Conservation (phyloP, 805 yeast genomes). For the Myxozyma geophila region DNA sequence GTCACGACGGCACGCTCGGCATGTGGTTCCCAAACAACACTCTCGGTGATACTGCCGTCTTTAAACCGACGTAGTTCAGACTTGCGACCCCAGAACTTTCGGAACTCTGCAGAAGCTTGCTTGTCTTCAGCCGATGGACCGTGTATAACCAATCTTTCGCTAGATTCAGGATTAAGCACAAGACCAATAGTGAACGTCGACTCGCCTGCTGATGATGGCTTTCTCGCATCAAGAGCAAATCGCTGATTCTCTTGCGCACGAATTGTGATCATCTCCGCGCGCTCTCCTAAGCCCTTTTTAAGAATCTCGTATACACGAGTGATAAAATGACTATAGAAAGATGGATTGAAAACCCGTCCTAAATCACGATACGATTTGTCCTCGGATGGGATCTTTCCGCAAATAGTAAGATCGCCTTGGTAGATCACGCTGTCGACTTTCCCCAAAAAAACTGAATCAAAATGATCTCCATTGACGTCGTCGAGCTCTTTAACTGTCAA, state of each 20-base stretch:
- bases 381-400: slow-evolving; percentile 22
- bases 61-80: slow-evolving; percentile 88
- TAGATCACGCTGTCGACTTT: slow-evolving; percentile 55
- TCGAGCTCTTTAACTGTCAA: slow-evolving; percentile 70
- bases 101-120: slow-evolving; percentile 66
- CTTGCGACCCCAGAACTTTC: slow-evolving; percentile 85
- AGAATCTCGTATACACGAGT: slow-evolving; percentile 49
- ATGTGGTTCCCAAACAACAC: slow-evolving; percentile 78
- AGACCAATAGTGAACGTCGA: slow-evolving; percentile 57
- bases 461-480: slow-evolving; percentile 83
- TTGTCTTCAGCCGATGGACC: slow-evolving; percentile 76
- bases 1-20: slow-evolving; percentile 55
- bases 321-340: slow-evolving; percentile 37
- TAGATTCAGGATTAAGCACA: slow-evolving; percentile 67
- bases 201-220: slow-evolving; percentile 35
- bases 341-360: slow-evolving; percentile 29
- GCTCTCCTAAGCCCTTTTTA: slow-evolving; percentile 48
- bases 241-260: slow-evolving; percentile 45
- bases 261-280: slow-evolving; percentile 42
- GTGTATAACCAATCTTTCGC: slow-evolving; percentile 81
- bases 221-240: slow-evolving; percentile 33
- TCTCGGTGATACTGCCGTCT: slow-evolving; percentile 87
- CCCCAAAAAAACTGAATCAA: slow-evolving; percentile 73
- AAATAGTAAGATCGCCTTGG: slow-evolving; percentile 58
- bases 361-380: slow-evolving; percentile 25